Base-by-base conservation (phyloP, 2,329 filamentous ascomycete species). In the Alternaria novae-zelandiae region DNA sequence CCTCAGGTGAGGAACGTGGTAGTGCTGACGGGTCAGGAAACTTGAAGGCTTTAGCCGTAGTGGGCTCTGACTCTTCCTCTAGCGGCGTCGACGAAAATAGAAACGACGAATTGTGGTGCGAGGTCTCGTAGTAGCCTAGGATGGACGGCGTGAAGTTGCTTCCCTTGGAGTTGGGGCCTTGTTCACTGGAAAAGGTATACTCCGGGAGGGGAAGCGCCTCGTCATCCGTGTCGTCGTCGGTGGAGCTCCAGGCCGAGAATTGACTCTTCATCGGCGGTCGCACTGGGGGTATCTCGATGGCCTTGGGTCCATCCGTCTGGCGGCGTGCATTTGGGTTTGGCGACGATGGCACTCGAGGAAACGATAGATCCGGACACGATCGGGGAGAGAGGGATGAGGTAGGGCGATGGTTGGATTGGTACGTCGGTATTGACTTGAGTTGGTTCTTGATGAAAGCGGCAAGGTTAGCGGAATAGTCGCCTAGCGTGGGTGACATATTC, bases 161-260 rank as follows among this genome's bases (percentile, higher is more conserved):
- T 2, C 57, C 54, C 43, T 67, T 73, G 30, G 67, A 69, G 3
- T 61, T 28, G 17, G 47, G n/a, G 7, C 43, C 60, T 5, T 41
- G 36, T 41, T 54, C 56, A 3, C 43, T 58, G 15, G 61, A 51
- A 12, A 51, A 25, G 13, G 67, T 60, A 11, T 63, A 56, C 3
- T 68, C 66, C 6, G 72, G 68, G 3, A 74, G 26, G 2, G 69
- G 64, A 20, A 63, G 63, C 13, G 57, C 66, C 21, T 78, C 77
- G 20, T 74, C 74, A 32, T 73, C 72, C 9, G 65, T 71, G 6
- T 74, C 76, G 13, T 79, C 78, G 46, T 78, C 77, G 2, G 77
- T 73, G 4, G 78, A 79, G 62, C 78, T 80, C 78, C 78, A 80
- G 2, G 70, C 77, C 12, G 78, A 80, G 56, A 80, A 80, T 10